Conservation (phyloP, 371 early-diverging fungal genomes). For the Circinella minor region DNA sequence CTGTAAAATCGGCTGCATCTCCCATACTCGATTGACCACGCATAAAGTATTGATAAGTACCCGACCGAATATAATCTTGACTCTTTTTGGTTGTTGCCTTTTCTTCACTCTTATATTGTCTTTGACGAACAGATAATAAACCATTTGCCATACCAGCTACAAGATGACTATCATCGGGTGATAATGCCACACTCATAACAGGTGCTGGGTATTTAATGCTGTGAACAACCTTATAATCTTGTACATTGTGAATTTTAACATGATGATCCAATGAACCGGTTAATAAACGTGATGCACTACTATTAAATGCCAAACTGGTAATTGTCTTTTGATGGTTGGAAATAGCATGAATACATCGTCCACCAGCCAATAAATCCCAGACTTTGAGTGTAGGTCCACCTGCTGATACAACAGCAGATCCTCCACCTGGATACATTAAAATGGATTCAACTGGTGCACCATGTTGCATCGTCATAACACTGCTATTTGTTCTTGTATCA, state of each 20-base stretch:
- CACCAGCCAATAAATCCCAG: constrained; percentile 89
- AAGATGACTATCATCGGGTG: constrained; percentile 87
- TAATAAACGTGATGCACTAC: constrained; percentile 73
- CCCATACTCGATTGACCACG: constrained; percentile 59
- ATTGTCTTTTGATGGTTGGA: constrained; percentile 95
- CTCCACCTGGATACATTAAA: constrained; percentile 83
- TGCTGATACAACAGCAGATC: constrained; percentile 75
- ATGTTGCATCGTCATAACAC: constrained; percentile 83
- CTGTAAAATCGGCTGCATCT: constrained; percentile 66
- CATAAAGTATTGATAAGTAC: constrained; percentile 74
- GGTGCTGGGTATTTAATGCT: constrained; percentile 92
- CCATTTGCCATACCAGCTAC: constrained; percentile 94
- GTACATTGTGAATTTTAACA: constrained; percentile 90
- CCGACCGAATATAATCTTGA: constrained; percentile 51
- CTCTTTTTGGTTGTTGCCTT: constrained; percentile 54
- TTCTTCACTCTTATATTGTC: constrained; percentile 67
- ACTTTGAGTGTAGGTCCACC: constrained; percentile 84
- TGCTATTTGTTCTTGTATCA: constrained; percentile 81
- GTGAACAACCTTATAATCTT: constrained; percentile 86
- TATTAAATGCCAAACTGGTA: constrained; percentile 86
- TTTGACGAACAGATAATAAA: constrained; percentile 84
- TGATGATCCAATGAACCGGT: constrained; percentile 95
- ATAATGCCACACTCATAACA: constrained; percentile 82
- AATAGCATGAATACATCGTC: constrained; percentile 74
- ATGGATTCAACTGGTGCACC: constrained; percentile 90